Evolutionary conservation across 306 rosid genomes (phyloP), one percentile per base, ranked within the genome.

Genomic region (Cucumis sativus): DNA sequence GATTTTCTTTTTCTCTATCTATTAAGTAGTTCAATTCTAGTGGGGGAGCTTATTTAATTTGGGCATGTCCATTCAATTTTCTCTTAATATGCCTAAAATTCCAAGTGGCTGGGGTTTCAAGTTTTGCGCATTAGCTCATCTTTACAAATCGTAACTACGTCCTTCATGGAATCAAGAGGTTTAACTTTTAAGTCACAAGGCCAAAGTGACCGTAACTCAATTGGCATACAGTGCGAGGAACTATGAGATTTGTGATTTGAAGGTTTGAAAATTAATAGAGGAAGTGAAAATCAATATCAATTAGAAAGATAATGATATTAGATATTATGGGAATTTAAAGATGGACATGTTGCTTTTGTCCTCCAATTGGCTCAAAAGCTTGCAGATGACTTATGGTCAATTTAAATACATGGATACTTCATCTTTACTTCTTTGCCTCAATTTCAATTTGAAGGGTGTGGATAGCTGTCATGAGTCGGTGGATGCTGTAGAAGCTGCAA

Each of bases 401-500:
- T 12, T 1, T 47, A 47, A 47, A 2, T 47, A 12, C 1, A 47
- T 47, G 1, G 4, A 47, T 3, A 13, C 17, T 47, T 47, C 54
- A 47, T 47, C 71, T 47, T 71, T 65, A 41, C 45, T 72, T 25
- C 23, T 28, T 51, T 11, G 5, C 52, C 60, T 35, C 79, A 79
- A 77, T 45, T 74, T 81, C 56, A 6, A 75, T 80, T 71, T 82
- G 6, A 81, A 92, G 97, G 97, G 97, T 52, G 96, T 68, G 37
- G 97, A 95, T 75, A 89, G 93, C 79, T 73, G 86, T 76, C 96
- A 88, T 37, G 85, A 88, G 55, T 95, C 98, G n/a, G 80, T n/a
- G 18, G 93, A 92, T 75, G 97, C 98, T 13, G 62, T 92, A 52
- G 94, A 90, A 78, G 90, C 93, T 4, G 98, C 98, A 10, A 95